Evolutionary conservation across 1,284 basidiomycete species (phyloP), one percentile per base, ranked within the genome.

Genomic region (Pholiota adiposa): DNA sequence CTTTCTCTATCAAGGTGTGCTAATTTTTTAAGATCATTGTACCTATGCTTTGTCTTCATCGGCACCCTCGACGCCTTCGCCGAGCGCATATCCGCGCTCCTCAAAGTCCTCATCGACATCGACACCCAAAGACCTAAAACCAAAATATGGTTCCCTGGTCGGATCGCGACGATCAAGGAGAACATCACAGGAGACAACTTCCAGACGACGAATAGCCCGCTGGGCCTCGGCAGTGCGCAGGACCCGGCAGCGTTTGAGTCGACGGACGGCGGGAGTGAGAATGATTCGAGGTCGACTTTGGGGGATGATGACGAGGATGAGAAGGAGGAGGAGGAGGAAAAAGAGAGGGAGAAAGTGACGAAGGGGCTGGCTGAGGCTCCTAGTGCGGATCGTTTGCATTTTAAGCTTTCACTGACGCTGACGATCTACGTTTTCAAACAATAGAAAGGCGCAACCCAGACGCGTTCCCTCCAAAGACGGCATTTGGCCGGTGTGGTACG

Each of bases 31-130:
- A 78, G 78, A 27, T 77, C 79, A 1, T 68, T 80, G 2, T 79
- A 75, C 56, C 69, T 76, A 18, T 78, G 77, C 51, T 79, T 79
- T 54, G 76, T 79, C 2, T 79, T 78, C 65, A 73, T 73, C 27
- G 76, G 76, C 58, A 71, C 75, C 27, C 62, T 80, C 4, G 74
- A 78, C 19, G 72, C 73, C 3, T 79, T 78, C 49, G 70, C 76
- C 0, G 72, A 76, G 14, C 68, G 72, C 12, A 66, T 78, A 2
- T 57, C 67, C 14, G 70, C 67, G n/a, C 60, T 79, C 5, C 61
- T 79, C 31, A 56, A 62, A 16, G 56, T 73, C 16, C 53, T 75
- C 5, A 58, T 73, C 3, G 72, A 73, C 9, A 65, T 79, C 11
- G 76, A 78, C 53, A 48, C 48, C 11, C 71, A 73, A 59, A 68